These are phyloP conservation scores for Lachancea sp. DNA, from an alignment of 805 yeast species.

Conservation along the genomic window DNA sequence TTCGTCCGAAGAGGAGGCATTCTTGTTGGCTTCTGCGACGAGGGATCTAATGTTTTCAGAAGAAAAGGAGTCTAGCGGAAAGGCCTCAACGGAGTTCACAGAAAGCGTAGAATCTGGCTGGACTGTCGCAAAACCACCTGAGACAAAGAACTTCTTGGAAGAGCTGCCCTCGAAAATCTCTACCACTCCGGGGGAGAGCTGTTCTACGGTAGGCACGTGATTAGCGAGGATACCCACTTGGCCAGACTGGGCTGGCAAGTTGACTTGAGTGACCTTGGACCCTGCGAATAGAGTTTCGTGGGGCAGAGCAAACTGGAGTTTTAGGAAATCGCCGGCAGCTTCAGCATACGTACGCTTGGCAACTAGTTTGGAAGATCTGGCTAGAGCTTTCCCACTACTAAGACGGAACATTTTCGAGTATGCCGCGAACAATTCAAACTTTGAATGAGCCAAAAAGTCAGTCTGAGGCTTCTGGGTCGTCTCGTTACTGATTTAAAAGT, in stretches of 20 bases:
- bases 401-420: constrained; percentile 23
- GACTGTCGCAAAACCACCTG: constrained; percentile 95
- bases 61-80: constrained; percentile 82
- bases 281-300: constrained; percentile 61
- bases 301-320: constrained; percentile 86
- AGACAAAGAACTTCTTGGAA: constrained; percentile 75
- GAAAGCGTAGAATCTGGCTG: constrained; percentile 89
- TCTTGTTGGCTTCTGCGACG: constrained; percentile 91
- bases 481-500: too few species aligned
- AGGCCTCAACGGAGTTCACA: constrained; percentile 93
- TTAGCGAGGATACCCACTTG: constrained; percentile 94
- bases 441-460: too few species aligned
- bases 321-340: constrained; percentile 76
- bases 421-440: too few species aligned
- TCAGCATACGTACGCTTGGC: constrained; percentile 80
- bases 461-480: too few species aligned
- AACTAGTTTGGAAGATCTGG: constrained; percentile 41
- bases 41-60: constrained; percentile 69
- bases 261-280: constrained; percentile 59
- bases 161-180: constrained; percentile 78
- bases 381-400: constrained; percentile 17
- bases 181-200: constrained; percentile 91
- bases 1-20: constrained; percentile 77
- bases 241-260: constrained; percentile 92
- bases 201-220: constrained; percentile 97